Base-by-base conservation (phyloP, 208 protist species). In the Angomonas deanei region DNA sequence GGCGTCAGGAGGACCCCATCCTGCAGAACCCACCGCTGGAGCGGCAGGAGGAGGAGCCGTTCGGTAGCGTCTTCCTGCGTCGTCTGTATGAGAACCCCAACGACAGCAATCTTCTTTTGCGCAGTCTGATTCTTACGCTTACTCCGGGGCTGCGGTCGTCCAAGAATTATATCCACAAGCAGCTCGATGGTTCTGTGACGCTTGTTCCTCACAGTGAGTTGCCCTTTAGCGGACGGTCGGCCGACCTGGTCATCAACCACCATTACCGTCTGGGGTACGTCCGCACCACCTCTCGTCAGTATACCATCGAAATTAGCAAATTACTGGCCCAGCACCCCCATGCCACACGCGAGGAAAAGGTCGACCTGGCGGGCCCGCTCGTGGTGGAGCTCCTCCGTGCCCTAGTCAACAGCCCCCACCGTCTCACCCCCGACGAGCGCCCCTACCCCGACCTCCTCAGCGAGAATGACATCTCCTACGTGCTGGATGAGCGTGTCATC, bases 121-220 rank as follows among this genome's bases (percentile, higher is more conserved):
- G 88, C 34, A 66, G 73, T 15, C 61, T 94, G 27, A 21, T 85
- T 6, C 70, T 94, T 46, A 89, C 80, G 15, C 48, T 91, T 24
- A 94, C 88, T 3, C 84, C 88, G 26, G 80, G 78, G 30, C 64
- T 94, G 67, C 82, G 84, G 2, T 79, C 77, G 4, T 54, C 34
- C 11, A 60, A 73, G 48, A 94, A 94, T 74, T 94, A 91, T 69
- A 30, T 85, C 2, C 66, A 28, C n/a, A 32, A 68, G 28, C 64
- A 26, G 39, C 2, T 3, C 11, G 34, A 53, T 24, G 47, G 47
- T 11, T 15, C n/a, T 26, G 47, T 53, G 47, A 15, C n/a, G n/a
- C 11, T 42, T 8, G 21, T 53, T 6, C 47, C 47, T 5, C 11
- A 26, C n/a, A 28, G n/a, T 6, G 47, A 53, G 11, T 15, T 60